These are phyloP conservation scores for Fusarium liriodendri DNA, from an alignment of 2,329 filamentous ascomycete genomes.

Conservation along the genomic window DNA sequence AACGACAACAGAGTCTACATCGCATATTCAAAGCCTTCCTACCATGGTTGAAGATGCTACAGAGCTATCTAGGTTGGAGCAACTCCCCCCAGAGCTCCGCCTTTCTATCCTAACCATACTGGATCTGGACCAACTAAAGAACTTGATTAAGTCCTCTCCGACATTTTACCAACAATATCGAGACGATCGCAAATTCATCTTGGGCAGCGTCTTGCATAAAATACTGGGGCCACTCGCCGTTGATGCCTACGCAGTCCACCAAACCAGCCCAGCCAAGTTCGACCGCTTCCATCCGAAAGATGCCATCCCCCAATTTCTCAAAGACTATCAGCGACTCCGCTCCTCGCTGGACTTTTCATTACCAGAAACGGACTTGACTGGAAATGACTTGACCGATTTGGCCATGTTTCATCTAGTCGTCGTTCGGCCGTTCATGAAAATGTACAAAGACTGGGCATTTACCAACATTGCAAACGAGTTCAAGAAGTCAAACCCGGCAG, in stretches of 20 bases:
- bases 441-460: neutral
- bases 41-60: neutral
- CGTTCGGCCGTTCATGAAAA: neutral
- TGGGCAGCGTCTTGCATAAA: neutral
- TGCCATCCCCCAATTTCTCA: neutral
- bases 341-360: neutral
- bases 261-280: neutral
- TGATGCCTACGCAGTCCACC: neutral
- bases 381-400: neutral
- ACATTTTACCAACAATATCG: neutral
- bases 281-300: neutral
- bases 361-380: rapidly evolving
- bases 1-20: too few relatives aligned
- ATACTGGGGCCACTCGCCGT: neutral
- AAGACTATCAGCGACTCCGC: neutral
- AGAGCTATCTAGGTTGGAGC: neutral
- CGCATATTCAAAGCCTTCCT: neutral
- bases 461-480: neutral
- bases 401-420: neutral
- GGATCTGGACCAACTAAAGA: neutral
- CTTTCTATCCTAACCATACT: neutral
- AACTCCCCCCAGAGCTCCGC: neutral
- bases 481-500: neutral
- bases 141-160: neutral
- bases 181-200: neutral